phyloP scores from a whole-genome alignment of 495 filamentous ascomycete species.

The Penicillium lividum region DNA sequence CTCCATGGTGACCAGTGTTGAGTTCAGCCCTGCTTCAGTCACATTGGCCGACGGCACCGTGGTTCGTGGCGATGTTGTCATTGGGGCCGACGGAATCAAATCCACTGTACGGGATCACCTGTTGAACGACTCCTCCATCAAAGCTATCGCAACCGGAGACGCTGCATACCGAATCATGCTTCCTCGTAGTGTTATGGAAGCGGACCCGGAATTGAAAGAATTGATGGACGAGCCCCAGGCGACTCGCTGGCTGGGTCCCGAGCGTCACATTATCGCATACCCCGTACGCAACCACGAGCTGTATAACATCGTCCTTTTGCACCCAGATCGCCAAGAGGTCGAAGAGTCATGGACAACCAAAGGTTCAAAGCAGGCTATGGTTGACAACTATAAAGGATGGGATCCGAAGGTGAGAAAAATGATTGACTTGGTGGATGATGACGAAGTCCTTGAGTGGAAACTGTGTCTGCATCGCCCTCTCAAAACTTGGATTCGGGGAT shows the following conservation, averaged over 20 bases:
- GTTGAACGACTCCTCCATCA: conserved; percentile 28
- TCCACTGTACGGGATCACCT: conserved; percentile 38
- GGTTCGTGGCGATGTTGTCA: conserved; percentile 41
- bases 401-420: conserved; percentile 37
- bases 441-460: conserved; percentile 65
- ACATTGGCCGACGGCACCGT: conserved; percentile 35
- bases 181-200: conserved; percentile 36
- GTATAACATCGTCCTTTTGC: conserved; percentile 46
- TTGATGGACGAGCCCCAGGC: conserved; percentile 42
- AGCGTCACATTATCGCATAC: conserved; percentile 46
- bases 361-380: conserved; percentile 44
- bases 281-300: conserved; percentile 45
- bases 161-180: conserved; percentile 49
- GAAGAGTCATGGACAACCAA: conserved; percentile 48
- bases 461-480: conserved; percentile 58
- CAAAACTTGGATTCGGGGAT: conserved; percentile 56
- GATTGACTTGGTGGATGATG: conserved; percentile 43
- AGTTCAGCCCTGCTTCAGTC: conserved; percentile 34
- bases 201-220: conserved; percentile 34
- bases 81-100: conserved; percentile 53
- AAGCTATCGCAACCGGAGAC: conserved; percentile 42
- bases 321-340: conserved; percentile 38
- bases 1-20: conserved; percentile 34
- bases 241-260: conserved; percentile 47
- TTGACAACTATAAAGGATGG: conserved; percentile 44